Conservation (phyloP, 371 early-diverging fungal genomes). For the Apophysomyces trapeziformis region DNA sequence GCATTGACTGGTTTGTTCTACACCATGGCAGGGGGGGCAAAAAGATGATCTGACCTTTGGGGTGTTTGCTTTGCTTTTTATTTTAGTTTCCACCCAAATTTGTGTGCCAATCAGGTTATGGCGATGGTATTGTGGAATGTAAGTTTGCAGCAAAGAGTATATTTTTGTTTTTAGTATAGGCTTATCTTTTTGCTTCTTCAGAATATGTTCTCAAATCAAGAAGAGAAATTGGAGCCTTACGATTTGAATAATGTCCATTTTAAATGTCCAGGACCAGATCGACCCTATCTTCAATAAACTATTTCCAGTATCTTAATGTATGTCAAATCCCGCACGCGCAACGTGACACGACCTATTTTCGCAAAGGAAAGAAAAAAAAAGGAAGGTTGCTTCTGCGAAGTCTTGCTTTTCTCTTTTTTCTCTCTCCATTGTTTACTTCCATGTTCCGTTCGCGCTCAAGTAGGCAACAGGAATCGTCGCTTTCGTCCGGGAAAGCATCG, state of each 20-base stretch:
- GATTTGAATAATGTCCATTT: conserved; percentile 41
- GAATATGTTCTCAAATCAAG: conserved; percentile 60
- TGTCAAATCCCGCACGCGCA: conserved; percentile 9
- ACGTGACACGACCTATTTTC: conserved; percentile 11
- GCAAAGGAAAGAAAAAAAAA: conserved; percentile 9
- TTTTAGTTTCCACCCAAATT: conserved; percentile 70
- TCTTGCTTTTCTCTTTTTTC: conserved; percentile 6
- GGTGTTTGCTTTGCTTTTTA: neutral
- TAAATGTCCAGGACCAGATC: conserved; percentile 55
- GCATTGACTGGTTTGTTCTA: conserved; percentile 61
- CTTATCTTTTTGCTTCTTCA: conserved; percentile 14
- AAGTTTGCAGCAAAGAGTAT: conserved; percentile 18
- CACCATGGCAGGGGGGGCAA: neutral
- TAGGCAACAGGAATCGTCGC: conserved; percentile 27
- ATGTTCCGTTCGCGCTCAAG: conserved; percentile 16
- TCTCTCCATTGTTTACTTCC: neutral
- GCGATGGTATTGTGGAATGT: conserved; percentile 69
- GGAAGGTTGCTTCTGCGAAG: neutral
- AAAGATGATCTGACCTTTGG: conserved; percentile 4
- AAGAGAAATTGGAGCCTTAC: conserved; percentile 40
- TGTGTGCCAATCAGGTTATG: conserved; percentile 67
- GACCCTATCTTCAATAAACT: conserved; percentile 55
- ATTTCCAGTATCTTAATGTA: conserved; percentile 7
- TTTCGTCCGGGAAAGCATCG: conserved; percentile 39
- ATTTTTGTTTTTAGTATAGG: neutral